Evolutionary conservation across 208 protist species (phyloP), one percentile per base, ranked within the genome.

Genomic region (Acanthamoeba rhysodes): DNA sequence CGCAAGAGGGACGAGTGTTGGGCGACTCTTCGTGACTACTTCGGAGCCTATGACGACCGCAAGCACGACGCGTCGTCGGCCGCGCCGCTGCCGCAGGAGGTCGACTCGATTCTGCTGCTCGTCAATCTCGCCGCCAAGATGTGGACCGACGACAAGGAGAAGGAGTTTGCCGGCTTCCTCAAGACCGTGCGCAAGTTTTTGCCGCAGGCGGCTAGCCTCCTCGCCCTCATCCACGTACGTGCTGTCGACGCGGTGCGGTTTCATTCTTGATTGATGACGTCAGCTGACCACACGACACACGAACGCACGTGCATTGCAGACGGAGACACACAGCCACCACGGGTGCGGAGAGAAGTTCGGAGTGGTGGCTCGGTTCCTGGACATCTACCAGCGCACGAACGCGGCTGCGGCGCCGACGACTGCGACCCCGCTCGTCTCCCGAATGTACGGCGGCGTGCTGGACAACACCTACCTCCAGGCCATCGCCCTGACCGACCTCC

Each of bases 271-370:
- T 41, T 29, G 27, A 10, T 4, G 27, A 78, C 34, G 2, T 45
- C 34, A 78, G 29, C 34, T 85, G 37, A 41, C 37, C 37, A 41
- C 37, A 41, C 37, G 4, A 41, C 37, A 41, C 37, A 41, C 37
- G 37, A 41, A 41, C 37, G 1, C 37, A 41, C 37, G 4, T 4
- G n/a, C 27, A 32, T 1, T 59, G 12, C 78, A 85, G 78, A 32
- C 78, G 2, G 78, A 85, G 78, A 50, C 78, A n/a, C 48, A 85
- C 48, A 57, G 78, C 78, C 78, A 85, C 57, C 78, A 85, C 29
- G 78, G 78, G 10, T 3, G 66, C 66, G 66, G 66, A 37, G 66
- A 74, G 22, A 74, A 74, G 66, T 74, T 29, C 5, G 66, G 66
- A 29, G 66, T 37, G 22, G 66, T 74, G 22, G 66, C 66, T 10